Evolutionary conservation across 2,329 filamentous ascomycete genomes (phyloP).

Genomic region (Cercospora zeina): DNA sequence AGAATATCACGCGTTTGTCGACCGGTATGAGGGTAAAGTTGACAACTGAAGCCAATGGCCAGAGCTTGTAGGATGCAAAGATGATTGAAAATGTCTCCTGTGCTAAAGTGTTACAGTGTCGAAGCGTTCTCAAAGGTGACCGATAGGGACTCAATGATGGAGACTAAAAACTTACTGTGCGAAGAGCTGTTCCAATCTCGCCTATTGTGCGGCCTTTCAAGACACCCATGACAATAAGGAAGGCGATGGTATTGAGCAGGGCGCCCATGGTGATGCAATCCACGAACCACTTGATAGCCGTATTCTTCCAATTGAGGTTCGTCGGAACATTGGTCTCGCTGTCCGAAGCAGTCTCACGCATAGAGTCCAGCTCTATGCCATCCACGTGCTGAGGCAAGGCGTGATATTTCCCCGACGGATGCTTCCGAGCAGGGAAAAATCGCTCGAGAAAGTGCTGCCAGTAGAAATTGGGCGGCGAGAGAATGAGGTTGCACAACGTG

Average conservation of each 20-base stretch:
- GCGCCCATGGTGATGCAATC: constrained; percentile 13
- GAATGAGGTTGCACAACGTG: neutral
- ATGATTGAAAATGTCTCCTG: constrained; percentile 13
- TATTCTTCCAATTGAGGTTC: constrained; percentile 7
- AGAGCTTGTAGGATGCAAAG: constrained; percentile 13
- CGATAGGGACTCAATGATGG: no score
- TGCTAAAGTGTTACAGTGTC: constrained; percentile 9
- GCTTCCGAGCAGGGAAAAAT: constrained; percentile 1
- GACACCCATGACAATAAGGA: constrained; percentile 6
- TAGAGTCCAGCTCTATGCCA: neutral
- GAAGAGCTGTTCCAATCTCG: neutral
- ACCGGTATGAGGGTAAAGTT: constrained; percentile 12
- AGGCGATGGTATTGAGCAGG: constrained; percentile 12
- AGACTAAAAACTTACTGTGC: constrained; percentile 1
- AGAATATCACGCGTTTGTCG: constrained; percentile 6
- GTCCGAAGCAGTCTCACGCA: neutral
- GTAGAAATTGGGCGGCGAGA: constrained; percentile 6
- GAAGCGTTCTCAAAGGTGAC: neutral
- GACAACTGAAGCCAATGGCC: constrained; percentile 8
- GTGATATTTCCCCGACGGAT: neutral
- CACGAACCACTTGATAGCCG: constrained; percentile 11
- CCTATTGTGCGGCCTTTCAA: neutral
- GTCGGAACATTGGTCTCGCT: neutral
- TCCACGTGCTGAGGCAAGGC: neutral
- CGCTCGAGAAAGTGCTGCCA: constrained; percentile 13